phyloP scores from a whole-genome alignment of 177 flowering plant genomes.

The Vitis hybrid region DNA sequence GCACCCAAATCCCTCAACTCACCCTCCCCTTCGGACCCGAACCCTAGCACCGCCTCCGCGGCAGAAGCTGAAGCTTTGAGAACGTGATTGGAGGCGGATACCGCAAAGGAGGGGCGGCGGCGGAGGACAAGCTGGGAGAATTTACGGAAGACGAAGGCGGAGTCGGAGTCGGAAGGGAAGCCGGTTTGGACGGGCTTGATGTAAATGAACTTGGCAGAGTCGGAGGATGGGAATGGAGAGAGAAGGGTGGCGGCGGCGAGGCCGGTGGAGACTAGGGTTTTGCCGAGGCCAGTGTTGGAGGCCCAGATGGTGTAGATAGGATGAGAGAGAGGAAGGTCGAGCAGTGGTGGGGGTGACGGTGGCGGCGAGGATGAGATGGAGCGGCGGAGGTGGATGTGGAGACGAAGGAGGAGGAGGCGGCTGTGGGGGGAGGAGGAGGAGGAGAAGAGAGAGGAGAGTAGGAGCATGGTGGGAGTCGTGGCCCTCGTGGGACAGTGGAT shows the following conservation, averaged over 20 bases:
- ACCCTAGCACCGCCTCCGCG: conserved; percentile 12
- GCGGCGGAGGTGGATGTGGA: conserved; percentile 14
- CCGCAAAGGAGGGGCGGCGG: conserved; percentile 21
- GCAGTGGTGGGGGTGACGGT: conserved; percentile 10
- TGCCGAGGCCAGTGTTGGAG: conserved; percentile 87
- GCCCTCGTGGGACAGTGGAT: background rate
- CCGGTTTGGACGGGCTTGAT: conserved; percentile 93
- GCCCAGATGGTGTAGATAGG: conserved; percentile 84
- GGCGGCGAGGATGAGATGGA: conserved; percentile 13
- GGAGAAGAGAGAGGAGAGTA: background rate
- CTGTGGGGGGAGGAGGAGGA: conserved; percentile 14
- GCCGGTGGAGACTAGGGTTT: conserved; percentile 95
- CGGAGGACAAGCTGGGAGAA: conserved; percentile 41
- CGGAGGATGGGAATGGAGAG: conserved; percentile 17
- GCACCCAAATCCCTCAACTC: conserved; percentile 26
- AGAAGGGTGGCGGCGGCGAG: conserved; percentile 63
- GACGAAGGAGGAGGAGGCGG: conserved; percentile 13
- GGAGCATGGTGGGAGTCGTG: conserved; percentile 6
- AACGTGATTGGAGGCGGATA: conserved; percentile 55
- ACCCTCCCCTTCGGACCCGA: background rate
- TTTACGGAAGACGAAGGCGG: conserved; percentile 64
- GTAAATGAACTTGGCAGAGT: conserved; percentile 48
- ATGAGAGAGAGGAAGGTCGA: conserved; percentile 59
- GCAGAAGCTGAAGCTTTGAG: conserved; percentile 52
- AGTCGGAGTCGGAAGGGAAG: conserved; percentile 87